Conservation (phyloP, 2,329 filamentous ascomycete species). For the Curvularia spicifera region DNA sequence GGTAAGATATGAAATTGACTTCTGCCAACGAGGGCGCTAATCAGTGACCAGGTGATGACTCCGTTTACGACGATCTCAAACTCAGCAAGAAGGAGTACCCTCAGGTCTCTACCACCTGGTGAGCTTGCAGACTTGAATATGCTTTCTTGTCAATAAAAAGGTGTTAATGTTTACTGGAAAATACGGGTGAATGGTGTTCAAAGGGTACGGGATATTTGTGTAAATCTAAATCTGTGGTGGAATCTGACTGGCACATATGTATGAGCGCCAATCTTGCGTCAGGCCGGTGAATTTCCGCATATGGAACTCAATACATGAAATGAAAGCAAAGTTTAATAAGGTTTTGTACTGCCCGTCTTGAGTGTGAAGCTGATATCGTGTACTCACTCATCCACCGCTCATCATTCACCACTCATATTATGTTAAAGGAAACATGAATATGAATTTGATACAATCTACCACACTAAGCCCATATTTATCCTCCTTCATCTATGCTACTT, state of each 20-base stretch:
- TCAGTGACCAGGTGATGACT: conserved; percentile 58
- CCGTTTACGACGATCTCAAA: conserved; percentile 66
- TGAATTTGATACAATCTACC: neutral
- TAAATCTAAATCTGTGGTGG: neutral
- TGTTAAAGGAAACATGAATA: neutral
- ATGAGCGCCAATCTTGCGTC: neutral
- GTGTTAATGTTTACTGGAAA: neutral
- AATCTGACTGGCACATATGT: neutral
- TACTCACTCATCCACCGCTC: neutral
- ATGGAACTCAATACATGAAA: neutral
- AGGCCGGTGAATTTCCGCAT: neutral
- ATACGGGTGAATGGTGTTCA: neutral
- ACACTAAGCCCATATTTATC: neutral
- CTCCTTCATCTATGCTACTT: neutral
- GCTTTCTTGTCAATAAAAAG: neutral
- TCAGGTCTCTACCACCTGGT: conserved; percentile 46
- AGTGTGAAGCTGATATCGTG: neutral
- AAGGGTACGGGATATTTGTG: neutral
- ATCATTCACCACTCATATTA: neutral
- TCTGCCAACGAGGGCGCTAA: conserved; percentile 12
- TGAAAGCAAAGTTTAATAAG: neutral
- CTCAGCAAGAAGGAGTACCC: conserved; percentile 67
- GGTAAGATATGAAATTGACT: conserved; percentile 48
- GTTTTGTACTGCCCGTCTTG: neutral
- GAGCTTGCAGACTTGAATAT: neutral